Base-by-base conservation (phyloP, 2,329 filamentous ascomycete genomes). In the Sphaerulina populicola region DNA sequence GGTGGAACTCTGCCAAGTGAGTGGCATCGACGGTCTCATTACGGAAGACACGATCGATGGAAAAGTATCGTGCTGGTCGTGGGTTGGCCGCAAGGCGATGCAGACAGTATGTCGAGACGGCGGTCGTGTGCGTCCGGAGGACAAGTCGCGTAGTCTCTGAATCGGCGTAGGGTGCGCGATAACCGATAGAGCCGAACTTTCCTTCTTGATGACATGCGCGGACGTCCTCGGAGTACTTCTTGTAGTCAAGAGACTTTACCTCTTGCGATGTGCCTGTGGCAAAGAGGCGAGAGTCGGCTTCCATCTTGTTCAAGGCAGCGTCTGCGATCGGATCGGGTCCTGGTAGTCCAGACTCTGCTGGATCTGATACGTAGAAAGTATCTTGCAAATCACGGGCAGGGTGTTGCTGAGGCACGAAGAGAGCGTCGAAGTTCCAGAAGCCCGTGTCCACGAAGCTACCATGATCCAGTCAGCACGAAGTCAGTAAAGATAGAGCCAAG, bases 351-450 rank as follows among this genome's bases (percentile, higher is more conserved):
- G 88, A 90, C 52, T 72, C 72, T 54, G 81, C 76, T 41, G 93
- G 93, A 65, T 98, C 90, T 37, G 89, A 89, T 65, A 97, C 91
- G 76, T 96, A 98, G 76, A 97, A 97, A 51, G 93, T 97, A 66
- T 98, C 93, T 77, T 98, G 93, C 60, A 96, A 78, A 69, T 98
- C 93, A 68, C 93, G 88, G 53, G 93, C 93, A 46, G 93, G 93
- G 70, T 98, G 93, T 77, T 98, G 93, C 73, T 94, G 93, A 29
- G 91, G 91, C 47, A 97, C 91, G 70, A 91, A 96, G 57, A 98
- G 87, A 21, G 90, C 83, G 66, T 97, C 91, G 70, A 97, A 97
- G 72, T 97, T 97, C 89, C 93, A 98, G 82, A 97, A 96, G 42
- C 91, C 90, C 10, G 90, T 91, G 73, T 98, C 93, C 57, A 97